Conservation (phyloP, 2,329 filamentous ascomycete genomes). For the Penicillium concentricum region DNA sequence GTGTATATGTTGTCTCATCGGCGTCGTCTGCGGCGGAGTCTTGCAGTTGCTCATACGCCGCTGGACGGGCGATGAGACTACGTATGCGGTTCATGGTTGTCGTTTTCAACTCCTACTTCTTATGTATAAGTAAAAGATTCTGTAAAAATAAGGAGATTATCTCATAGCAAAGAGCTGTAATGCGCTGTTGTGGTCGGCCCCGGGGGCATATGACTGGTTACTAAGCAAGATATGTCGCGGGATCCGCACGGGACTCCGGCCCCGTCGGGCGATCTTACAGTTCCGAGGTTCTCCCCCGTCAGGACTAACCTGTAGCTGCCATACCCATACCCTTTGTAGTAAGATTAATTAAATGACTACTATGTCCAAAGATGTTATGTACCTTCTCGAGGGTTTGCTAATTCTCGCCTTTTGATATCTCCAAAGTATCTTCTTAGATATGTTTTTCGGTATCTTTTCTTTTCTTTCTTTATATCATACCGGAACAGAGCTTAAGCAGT, state of each 20-base stretch:
- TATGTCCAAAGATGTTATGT: background rate
- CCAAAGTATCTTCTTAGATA: background rate
- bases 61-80: constrained; percentile 31
- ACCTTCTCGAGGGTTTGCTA: background rate
- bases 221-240: constrained; percentile 1
- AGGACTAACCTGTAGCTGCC: background rate
- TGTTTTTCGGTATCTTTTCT: background rate
- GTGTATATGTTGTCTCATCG: constrained; percentile 27
- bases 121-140: background rate
- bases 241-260: background rate
- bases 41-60: constrained; percentile 33
- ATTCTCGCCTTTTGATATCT: background rate
- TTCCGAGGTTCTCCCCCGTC: background rate
- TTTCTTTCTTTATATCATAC: background rate
- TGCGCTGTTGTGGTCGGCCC: background rate
- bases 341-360: background rate
- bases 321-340: background rate
- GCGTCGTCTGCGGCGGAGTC: constrained; percentile 29
- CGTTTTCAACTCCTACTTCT: too few species aligned
- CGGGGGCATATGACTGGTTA: background rate
- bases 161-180: background rate
- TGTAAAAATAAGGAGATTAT: background rate
- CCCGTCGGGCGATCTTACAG: background rate
- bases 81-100: constrained; percentile 37
- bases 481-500: background rate